Evolutionary conservation across 495 filamentous ascomycete genomes (phyloP), one percentile per base, ranked within the genome.

Genomic region (Pseudomonodictys pantanalensis): DNA sequence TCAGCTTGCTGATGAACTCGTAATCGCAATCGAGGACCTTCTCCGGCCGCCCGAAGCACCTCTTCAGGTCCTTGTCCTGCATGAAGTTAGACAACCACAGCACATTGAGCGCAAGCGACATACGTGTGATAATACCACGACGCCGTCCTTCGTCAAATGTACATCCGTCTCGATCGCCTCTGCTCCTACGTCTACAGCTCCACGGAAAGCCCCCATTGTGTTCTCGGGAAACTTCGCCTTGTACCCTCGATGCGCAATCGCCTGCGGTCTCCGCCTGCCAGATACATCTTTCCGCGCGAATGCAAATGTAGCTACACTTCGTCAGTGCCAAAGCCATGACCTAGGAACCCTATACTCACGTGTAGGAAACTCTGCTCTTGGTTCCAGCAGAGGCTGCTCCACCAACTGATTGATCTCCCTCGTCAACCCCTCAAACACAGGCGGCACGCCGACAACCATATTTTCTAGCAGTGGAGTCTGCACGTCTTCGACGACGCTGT

Each of bases 91-190:
- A 43, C 25, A 41, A 15, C 17, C 50, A 67, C 20, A 11, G 23
- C 24, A 23, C 11, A 28, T 12, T 20, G 11, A 23, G 39, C 18
- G 15, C 25, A 50, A 9, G 22, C 22, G 22, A 65, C 82, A 68
- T 75, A 92, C 89, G 75, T 93, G 89, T 28, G 87, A 88, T 3
- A 96, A 72, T 15, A 97, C 88, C 0, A 97, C 87, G 0, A 95
- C 85, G 9, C 86, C 84, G 69, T 97, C 92, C 52, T 80, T 83
- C 1, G 89, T 85, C 22, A 95, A 68, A 64, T 95, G 92, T 17
- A 97, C 68, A 69, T 97, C 92, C 8, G 90, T 90, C 73, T 97
- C 92, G 17, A 97, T 75, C 0, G 89, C 92, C 68, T 96, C 81
- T 2, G 86, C 83, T 25, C 91, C 90, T 23, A 81, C 83, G 15